Percentiles rank a stretch among this genome's conserved stretches.
Conservation (phyloP, 164 flowering plant genomes). For the Sextonia rubra region DNA sequence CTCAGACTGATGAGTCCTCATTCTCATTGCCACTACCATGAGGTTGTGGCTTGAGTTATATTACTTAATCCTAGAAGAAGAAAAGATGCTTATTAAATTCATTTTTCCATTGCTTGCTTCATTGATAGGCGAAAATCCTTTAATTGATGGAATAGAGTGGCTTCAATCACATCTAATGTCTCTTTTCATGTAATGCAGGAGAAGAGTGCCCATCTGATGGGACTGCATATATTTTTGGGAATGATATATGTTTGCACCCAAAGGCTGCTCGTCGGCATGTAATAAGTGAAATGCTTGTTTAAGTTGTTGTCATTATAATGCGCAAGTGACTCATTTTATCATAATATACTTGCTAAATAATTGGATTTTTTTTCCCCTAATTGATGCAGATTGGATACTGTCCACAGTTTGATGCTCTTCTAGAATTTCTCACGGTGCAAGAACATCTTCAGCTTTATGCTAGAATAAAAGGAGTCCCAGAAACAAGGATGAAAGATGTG, state of each 20-base stretch:
- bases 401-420: constrained; percentile 94
- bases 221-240: constrained; percentile 86
- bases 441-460: constrained; percentile 99
- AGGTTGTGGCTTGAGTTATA: no score
- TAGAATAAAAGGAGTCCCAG: constrained; percentile 87
- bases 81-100: no score
- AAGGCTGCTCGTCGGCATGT: constrained; percentile 86
- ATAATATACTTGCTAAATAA: constrained; percentile 2
- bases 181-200: constrained; percentile 39
- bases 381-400: constrained; percentile 83
- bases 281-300: constrained; percentile 18
- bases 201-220: constrained; percentile 86
- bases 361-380: constrained; percentile 4
- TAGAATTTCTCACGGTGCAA: constrained; percentile 69
- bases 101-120: background rate
- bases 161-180: background rate
- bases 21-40: background rate
- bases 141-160: background rate
- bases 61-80: no score
- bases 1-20: background rate
- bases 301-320: background rate
- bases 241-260: constrained; percentile 73
- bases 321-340: constrained; percentile 7
- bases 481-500: constrained; percentile 56
- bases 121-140: background rate